These are phyloP conservation scores for Mycena maculata DNA, from an alignment of 768 basidiomycete species.

Conservation along the genomic window DNA sequence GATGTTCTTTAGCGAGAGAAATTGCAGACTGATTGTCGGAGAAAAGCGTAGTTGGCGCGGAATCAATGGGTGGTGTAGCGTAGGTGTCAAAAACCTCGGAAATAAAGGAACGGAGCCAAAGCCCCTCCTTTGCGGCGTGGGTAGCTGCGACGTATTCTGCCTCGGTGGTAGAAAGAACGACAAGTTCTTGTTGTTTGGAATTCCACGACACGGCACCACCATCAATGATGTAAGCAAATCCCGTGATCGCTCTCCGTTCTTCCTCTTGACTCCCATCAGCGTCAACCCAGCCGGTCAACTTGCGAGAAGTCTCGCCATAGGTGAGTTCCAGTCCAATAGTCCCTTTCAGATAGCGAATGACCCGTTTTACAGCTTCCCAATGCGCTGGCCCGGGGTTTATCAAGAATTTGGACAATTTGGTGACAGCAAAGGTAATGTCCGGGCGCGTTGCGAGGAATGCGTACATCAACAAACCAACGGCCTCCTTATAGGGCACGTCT, in stretches of 20 bases:
- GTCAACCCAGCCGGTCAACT: not conserved
- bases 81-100: not conserved
- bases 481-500: not conserved
- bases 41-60: not conserved
- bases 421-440: conserved; percentile 1
- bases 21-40: conserved; percentile 2
- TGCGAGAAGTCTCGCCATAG: not conserved
- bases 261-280: not conserved
- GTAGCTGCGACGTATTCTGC: not conserved
- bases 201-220: not conserved
- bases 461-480: conserved; percentile 4
- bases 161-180: not conserved
- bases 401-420: not conserved
- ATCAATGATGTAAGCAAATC: not conserved
- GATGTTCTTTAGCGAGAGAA: not conserved
- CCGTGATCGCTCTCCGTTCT: not conserved
- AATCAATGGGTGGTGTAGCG: not conserved
- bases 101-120: not conserved
- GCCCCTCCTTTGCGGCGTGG: not conserved
- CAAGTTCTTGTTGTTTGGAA: not conserved
- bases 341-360: conserved; percentile 2
- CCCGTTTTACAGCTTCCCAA: not conserved
- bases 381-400: not conserved
- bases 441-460: not conserved
- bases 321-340: not conserved